Evolutionary conservation across 495 filamentous ascomycete genomes (phyloP).

Genomic region (Halenospora varia): DNA sequence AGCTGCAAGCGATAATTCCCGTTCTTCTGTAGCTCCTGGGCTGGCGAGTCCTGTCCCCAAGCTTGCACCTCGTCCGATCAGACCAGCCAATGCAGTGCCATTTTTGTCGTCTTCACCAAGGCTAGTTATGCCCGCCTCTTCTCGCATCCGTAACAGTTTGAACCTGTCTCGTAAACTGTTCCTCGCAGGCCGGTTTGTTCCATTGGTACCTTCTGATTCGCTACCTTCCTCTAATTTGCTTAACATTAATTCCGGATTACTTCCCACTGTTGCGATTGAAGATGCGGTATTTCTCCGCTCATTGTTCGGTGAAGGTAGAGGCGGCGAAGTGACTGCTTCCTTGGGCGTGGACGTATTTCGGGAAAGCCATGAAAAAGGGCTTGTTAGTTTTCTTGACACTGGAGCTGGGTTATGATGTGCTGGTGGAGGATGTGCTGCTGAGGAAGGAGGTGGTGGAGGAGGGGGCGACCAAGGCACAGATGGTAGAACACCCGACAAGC

Average conservation of each 20-base stretch:
- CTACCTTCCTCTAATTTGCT: slow-evolving; percentile 65
- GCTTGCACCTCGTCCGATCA: slow-evolving; percentile 42
- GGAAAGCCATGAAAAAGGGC: slow-evolving; percentile 85
- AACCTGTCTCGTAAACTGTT: slow-evolving; percentile 83
- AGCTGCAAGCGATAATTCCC: slow-evolving; percentile 36
- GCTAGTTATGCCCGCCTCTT: slow-evolving; percentile 61
- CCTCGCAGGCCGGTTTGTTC: slow-evolving; percentile 46
- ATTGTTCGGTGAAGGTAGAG: slow-evolving; percentile 32
- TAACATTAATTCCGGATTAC: slow-evolving; percentile 69
- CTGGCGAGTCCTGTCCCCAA: slow-evolving; percentile 49
- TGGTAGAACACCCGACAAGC: slow-evolving; percentile 46
- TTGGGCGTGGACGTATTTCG: slow-evolving; percentile 60
- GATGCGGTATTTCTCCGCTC: slow-evolving; percentile 67
- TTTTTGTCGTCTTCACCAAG: slow-evolving; percentile 45
- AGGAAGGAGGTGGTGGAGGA: slow-evolving; percentile 34
- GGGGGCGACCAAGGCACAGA: slow-evolving; percentile 48
- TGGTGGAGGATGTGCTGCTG: slow-evolving; percentile 31
- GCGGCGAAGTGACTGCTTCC: slow-evolving; percentile 48
- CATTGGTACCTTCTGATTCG: slow-evolving; percentile 43
- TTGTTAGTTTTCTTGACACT: slow-evolving; percentile 60
- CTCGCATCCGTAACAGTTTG: slow-evolving; percentile 74
- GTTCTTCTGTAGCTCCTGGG: slow-evolving; percentile 53
- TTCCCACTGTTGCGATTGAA: slow-evolving; percentile 68
- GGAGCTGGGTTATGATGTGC: slow-evolving; percentile 23
- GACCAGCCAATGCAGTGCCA: slow-evolving; percentile 33